Percentiles rank a stretch among this genome's conserved stretches.
Conservation (phyloP, 441 rosid genomes). For the Arabidopsis lyrata region DNA sequence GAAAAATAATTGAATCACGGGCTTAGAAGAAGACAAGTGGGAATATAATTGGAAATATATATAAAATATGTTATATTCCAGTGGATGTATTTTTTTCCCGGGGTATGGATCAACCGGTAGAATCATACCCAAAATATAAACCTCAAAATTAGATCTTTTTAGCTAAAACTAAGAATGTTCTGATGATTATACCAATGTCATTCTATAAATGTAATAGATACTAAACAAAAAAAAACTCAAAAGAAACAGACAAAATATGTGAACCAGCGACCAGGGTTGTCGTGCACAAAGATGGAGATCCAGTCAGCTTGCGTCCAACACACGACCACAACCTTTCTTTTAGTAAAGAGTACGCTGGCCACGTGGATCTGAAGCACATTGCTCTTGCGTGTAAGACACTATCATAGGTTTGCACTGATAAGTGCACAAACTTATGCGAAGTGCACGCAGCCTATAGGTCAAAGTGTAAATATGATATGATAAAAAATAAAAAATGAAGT, state of each 20-base stretch:
- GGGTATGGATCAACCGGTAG: too few species aligned
- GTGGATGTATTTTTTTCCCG: too few species aligned
- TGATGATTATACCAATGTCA: not conserved
- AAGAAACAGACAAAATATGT: conserved; percentile 4
- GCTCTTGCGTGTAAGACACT: conserved; percentile 14
- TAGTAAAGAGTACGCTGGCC: conserved; percentile 2
- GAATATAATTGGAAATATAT: too few species aligned
- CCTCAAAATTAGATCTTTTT: too few species aligned
- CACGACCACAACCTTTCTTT: conserved; percentile 28
- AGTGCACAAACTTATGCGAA: conserved; percentile 3
- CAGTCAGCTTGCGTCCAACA: conserved; percentile 33
- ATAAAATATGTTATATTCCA: too few species aligned
- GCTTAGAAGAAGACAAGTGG: not conserved
- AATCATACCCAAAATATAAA: too few species aligned
- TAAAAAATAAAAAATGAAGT: not conserved
- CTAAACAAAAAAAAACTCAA: not conserved
- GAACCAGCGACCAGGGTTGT: conserved; percentile 18
- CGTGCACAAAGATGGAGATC: conserved; percentile 35
- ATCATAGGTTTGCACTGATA: too few species aligned
- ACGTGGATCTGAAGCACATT: conserved; percentile 26
- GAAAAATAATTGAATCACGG: conserved; percentile 42
- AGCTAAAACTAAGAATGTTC: not conserved
- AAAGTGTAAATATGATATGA: not conserved
- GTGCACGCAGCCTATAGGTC: not conserved
- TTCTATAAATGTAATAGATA: not conserved